A percentile compares a stretch with the other conserved stretches of the same genome.
Conservation (phyloP, 129 eudicot genomes). For the Lactuca saligna region DNA sequence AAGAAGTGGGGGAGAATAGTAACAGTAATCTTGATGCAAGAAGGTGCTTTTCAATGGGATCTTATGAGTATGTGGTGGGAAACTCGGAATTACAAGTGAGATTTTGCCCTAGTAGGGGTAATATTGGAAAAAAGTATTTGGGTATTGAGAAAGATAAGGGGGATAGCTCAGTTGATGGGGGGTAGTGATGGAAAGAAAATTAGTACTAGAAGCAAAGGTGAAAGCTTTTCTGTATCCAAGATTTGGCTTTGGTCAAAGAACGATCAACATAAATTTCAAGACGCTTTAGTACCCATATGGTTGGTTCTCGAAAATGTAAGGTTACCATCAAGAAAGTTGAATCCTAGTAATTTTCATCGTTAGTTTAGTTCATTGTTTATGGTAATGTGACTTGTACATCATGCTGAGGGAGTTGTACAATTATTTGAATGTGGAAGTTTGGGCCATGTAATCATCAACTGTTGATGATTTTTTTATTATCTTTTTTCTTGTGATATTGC, state of each 20-base stretch:
- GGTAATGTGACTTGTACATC: conserved; percentile 28
- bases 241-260: conserved; percentile 97
- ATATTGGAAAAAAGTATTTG: too few relatives aligned
- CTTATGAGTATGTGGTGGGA: too few relatives aligned
- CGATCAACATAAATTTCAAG: conserved; percentile 56
- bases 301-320: conserved; percentile 46
- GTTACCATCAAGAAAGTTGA: conserved; percentile 44
- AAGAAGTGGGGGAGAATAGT: too few relatives aligned
- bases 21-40: too few relatives aligned
- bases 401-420: conserved; percentile 26
- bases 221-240: conserved; percentile 95
- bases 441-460: conserved; percentile 13
- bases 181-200: conserved; percentile 70
- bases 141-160: too few relatives aligned
- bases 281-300: conserved; percentile 45
- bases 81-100: too few relatives aligned
- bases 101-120: too few relatives aligned
- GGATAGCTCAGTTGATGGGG: too few relatives aligned
- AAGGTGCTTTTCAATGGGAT: too few relatives aligned
- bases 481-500: background rate
- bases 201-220: conserved; percentile 69
- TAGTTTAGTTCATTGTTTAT: conserved; percentile 19
- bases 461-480: conserved; percentile 7
- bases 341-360: conserved; percentile 16
- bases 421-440: conserved; percentile 26